Conservation (phyloP, 192 early-diverging fungal genomes). For the Backusella psychrophila region DNA sequence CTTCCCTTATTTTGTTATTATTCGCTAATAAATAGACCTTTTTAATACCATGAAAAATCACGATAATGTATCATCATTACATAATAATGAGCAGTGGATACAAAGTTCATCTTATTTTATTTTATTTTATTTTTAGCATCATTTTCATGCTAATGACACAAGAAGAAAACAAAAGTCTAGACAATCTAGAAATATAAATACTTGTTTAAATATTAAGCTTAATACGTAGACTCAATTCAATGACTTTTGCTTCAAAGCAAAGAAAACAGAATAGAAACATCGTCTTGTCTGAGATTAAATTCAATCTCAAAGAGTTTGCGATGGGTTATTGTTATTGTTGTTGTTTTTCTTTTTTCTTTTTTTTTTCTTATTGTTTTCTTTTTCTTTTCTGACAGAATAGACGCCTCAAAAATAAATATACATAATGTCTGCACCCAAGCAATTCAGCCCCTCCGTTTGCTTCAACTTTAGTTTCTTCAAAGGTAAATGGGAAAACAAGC, state of each 20-base stretch:
- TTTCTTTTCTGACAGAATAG: neutral
- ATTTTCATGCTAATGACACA: neutral
- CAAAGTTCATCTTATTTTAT: no score
- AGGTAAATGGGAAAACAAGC: conserved; percentile 32
- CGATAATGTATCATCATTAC: neutral
- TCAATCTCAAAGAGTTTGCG: neutral
- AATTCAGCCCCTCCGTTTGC: conserved; percentile 53
- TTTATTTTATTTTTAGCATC: no score
- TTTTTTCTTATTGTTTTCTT: neutral
- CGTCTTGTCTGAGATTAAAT: neutral
- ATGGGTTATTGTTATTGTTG: neutral
- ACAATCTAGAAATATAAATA: no score
- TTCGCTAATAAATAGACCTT: neutral
- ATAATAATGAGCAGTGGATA: neutral
- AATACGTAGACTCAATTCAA: neutral
- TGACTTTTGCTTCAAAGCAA: neutral
- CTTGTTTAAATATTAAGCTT: neutral
- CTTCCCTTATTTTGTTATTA: neutral
- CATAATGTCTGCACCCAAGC: conserved; percentile 28
- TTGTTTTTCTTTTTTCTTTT: neutral
- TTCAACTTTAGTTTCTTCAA: conserved; percentile 64
- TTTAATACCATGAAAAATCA: neutral
- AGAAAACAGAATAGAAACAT: neutral
- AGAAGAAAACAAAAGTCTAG: neutral
- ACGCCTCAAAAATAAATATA: neutral